phyloP scores from a whole-genome alignment of 805 yeast species.

The Limtongia smithiae region DNA sequence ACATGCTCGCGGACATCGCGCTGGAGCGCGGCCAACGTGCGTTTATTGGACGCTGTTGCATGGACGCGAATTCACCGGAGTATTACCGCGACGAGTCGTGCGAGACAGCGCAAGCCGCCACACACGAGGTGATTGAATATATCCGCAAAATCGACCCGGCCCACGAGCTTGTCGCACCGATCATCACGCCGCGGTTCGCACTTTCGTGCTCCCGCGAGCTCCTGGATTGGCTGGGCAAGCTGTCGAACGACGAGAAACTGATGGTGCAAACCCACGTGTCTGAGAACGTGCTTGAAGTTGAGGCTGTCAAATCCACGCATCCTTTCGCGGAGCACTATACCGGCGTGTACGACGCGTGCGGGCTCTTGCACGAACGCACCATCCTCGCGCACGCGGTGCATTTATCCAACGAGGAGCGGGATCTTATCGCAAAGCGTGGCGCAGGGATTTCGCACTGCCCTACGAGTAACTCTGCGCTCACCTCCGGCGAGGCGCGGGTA shows the following conservation, averaged over 20 bases:
- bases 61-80: constrained; percentile 79
- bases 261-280: constrained; percentile 90
- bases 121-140: constrained; percentile 55
- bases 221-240: constrained; percentile 58
- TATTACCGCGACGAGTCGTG: constrained; percentile 56
- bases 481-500: constrained; percentile 87
- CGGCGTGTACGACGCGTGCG: constrained; percentile 66
- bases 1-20: constrained; percentile 69
- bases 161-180: constrained; percentile 58
- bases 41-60: constrained; percentile 87
- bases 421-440: constrained; percentile 49
- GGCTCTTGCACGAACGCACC: constrained; percentile 60
- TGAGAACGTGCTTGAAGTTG: constrained; percentile 73
- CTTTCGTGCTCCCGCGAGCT: constrained; percentile 72
- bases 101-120: constrained; percentile 53
- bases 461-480: constrained; percentile 77
- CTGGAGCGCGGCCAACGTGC: constrained; percentile 76
- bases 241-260: constrained; percentile 48
- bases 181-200: constrained; percentile 90
- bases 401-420: constrained; percentile 59
- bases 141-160: constrained; percentile 52
- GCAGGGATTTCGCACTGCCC: constrained; percentile 93
- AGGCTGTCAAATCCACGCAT: constrained; percentile 66
- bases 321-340: constrained; percentile 70
- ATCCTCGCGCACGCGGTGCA: constrained; percentile 89